Percentiles rank a stretch among this genome's conserved stretches.
These are phyloP conservation scores for Cyclotella atomus DNA, from an alignment of 108 stramenopile genomes.

Conservation along the genomic window DNA sequence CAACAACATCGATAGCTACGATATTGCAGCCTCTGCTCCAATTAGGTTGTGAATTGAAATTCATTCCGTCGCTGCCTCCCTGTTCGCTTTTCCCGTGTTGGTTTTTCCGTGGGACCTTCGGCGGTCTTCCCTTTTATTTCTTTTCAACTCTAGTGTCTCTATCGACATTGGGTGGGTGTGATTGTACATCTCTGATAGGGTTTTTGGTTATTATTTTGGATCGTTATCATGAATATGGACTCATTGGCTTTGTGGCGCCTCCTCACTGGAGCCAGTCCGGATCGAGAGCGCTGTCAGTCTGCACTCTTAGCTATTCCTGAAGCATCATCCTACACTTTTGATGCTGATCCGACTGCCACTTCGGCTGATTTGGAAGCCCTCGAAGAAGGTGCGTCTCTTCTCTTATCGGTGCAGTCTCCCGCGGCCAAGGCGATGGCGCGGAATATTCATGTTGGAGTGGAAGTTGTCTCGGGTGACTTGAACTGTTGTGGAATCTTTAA, in stretches of 20 bases:
- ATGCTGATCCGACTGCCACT: neutral
- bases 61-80: neutral
- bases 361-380: neutral
- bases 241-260: neutral
- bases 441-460: neutral
- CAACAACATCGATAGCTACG: constrained; percentile 4
- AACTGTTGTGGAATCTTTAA: constrained; percentile 1
- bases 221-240: neutral
- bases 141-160: constrained; percentile 4
- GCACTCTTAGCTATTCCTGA: neutral
- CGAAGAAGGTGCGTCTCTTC: neutral
- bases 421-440: neutral
- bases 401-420: neutral
- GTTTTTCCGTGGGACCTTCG: neutral
- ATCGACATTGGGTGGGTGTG: neutral
- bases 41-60: constrained; percentile 9
- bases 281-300: neutral
- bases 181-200: neutral
- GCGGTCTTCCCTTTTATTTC: neutral
- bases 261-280: neutral
- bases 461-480: neutral
- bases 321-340: neutral
- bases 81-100: neutral
- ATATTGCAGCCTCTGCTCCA: constrained; percentile 7
- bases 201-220: neutral